Evolutionary conservation across 345 rosid species (phyloP), one percentile per base, ranked within the genome.

Genomic region (Zanthoxylum bungeanum): DNA sequence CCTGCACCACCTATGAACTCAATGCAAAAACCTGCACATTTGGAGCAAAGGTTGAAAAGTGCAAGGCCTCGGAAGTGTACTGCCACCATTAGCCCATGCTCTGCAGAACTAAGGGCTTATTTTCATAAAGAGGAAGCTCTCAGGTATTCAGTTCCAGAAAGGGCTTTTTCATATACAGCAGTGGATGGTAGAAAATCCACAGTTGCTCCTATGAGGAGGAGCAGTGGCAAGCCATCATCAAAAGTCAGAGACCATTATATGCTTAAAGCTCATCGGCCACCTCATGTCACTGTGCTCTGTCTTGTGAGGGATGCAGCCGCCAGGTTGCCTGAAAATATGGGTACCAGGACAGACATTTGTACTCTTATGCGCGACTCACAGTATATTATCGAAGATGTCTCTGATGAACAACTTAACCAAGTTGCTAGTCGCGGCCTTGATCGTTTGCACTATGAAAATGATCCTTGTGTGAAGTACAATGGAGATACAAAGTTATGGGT

Each of bases 311-410:
- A 95, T 80, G 97, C 99, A 37, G 98, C 99, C 52, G 77, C 99
- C 69, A 89, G 99, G 73, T 79, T 95, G 87, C 99, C 99, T 33
- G 89, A 98, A 66, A 89, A 96, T 83, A 95, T 93, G 73, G 99
- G 99, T 74, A 93, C 99, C 61, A 91, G 99, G 74, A 96, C 99
- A 68, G 99, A 95, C 87, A 98, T 95, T 59, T 95, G 99, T 71
- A 95, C 98, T 16, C 82, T 95, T 85, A 89, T 95, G 51, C 80
- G 98, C 57, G 99, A 95, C 73, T 95, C 98, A 7, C 98, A 93
- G 73, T 95, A 81, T 61, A 79, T 89, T 52, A 94, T 95, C 40
- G 97, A 93, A 85, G 98, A 95, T 36, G 98, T 93, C 34, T 82
- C 91, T 2, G 99, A 93, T 77, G 84, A 86, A 30, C 98, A 95